These are phyloP conservation scores for Colletotrichum musae DNA, from an alignment of 2,329 filamentous ascomycete genomes.

Conservation along the genomic window DNA sequence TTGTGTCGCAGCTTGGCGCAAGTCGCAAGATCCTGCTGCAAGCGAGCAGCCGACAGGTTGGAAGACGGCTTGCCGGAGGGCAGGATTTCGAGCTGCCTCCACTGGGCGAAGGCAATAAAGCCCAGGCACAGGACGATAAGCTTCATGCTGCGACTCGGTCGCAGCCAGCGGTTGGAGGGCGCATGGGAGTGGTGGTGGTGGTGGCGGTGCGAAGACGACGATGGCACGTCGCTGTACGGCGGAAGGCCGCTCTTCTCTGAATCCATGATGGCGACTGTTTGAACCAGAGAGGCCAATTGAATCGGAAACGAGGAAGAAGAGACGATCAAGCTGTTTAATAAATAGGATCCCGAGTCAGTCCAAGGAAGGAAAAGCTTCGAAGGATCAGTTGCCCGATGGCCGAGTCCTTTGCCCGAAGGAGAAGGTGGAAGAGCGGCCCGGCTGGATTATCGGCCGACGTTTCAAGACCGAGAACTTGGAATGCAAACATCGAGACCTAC, in stretches of 20 bases:
- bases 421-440: slow-evolving; percentile 36
- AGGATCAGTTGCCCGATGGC: slow-evolving; percentile 22
- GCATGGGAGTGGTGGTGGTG: background rate
- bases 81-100: slow-evolving; percentile 54
- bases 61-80: slow-evolving; percentile 40
- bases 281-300: background rate
- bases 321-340: background rate
- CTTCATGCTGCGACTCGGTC: slow-evolving; percentile 39
- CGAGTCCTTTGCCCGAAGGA: slow-evolving; percentile 32
- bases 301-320: background rate
- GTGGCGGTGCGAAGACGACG: slow-evolving; percentile 42
- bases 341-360: slow-evolving; percentile 14
- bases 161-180: slow-evolving; percentile 29
- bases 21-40: slow-evolving; percentile 67
- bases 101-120: slow-evolving; percentile 66
- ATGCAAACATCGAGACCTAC: slow-evolving; percentile 28
- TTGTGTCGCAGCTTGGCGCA: slow-evolving; percentile 69
- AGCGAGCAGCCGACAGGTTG: slow-evolving; percentile 64
- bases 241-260: slow-evolving; percentile 60
- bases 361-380: slow-evolving; percentile 1
- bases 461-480: slow-evolving; percentile 19
- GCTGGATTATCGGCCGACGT: slow-evolving; percentile 36
- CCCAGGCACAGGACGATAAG: slow-evolving; percentile 62
- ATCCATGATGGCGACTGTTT: slow-evolving; percentile 27
- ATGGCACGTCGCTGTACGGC: slow-evolving; percentile 57